phyloP scores from a whole-genome alignment of 1,139 yeast genomes.

The Pichia inconspicua region DNA sequence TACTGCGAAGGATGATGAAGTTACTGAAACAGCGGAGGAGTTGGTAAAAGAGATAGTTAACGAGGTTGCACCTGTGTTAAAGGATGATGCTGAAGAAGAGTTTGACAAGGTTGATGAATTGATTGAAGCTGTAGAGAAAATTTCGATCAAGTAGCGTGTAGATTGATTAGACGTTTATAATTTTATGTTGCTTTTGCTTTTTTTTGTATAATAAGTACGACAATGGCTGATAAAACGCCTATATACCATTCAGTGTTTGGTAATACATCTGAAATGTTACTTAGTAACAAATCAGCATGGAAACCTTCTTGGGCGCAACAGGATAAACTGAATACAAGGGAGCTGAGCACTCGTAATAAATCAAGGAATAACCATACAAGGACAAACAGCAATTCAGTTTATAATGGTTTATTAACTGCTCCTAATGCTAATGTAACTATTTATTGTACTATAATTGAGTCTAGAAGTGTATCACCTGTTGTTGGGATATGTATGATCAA shows the following conservation, averaged over 20 bases:
- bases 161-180: background rate
- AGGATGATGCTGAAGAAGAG: background rate
- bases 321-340: background rate
- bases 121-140: constrained; percentile 17
- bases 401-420: constrained; percentile 2
- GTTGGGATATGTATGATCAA: constrained; percentile 33
- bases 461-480: constrained; percentile 27
- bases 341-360: background rate
- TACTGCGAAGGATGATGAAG: background rate
- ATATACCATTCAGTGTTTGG: background rate
- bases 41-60: constrained; percentile 18
- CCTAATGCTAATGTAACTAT: constrained; percentile 5
- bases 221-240: background rate
- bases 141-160: constrained; percentile 4
- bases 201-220: background rate
- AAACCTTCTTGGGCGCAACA: constrained; percentile 9
- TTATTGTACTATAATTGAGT: constrained; percentile 27
- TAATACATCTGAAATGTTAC: background rate
- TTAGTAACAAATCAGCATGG: constrained; percentile 4
- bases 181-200: background rate
- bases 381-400: background rate
- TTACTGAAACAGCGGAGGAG: constrained; percentile 5
- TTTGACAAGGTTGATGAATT: constrained; percentile 17
- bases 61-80: constrained; percentile 13
- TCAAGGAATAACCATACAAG: constrained; percentile 2